phyloP scores from a whole-genome alignment of 1,139 yeast species.

The Kazachstania sp. region DNA sequence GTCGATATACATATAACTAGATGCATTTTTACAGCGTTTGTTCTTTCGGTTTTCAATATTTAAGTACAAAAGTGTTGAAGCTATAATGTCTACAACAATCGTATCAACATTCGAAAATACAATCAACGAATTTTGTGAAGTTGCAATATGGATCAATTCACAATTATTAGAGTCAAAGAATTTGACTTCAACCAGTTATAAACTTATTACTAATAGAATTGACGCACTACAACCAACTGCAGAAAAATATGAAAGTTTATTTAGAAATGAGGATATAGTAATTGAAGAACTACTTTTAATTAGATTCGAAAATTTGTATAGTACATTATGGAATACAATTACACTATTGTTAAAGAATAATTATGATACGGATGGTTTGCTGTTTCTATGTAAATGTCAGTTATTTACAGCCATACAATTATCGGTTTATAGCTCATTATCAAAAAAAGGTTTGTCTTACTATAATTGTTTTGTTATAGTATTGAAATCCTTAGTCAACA shows the following conservation, averaged over 20 bases:
- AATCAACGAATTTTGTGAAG: constrained; percentile 14
- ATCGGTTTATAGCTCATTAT: constrained; percentile 15
- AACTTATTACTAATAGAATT: constrained; percentile 7
- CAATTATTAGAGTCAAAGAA: constrained; percentile 7
- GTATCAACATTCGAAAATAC: constrained; percentile 12
- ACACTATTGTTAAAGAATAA: constrained; percentile 8
- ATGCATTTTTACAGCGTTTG: no score
- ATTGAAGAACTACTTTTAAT: constrained; percentile 12
- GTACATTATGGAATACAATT: constrained; percentile 22
- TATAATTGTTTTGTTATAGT: constrained; percentile 16
- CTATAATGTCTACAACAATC: constrained; percentile 8
- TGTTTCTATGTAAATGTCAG: constrained; percentile 12
- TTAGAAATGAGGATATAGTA: constrained; percentile 11
- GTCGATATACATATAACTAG: no score
- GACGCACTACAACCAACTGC: constrained; percentile 17
- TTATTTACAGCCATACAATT: constrained; percentile 18
- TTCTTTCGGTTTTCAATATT: no score
- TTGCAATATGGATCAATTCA: constrained; percentile 18
- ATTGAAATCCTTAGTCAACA: constrained; percentile 12
- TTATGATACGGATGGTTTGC: background rate
- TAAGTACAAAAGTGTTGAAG: no score
- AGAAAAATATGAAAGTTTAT: constrained; percentile 19
- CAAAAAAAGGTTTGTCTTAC: constrained; percentile 8
- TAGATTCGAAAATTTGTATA: constrained; percentile 18
- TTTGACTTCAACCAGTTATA: background rate